A percentile compares a stretch with the other conserved stretches of the same genome.
phyloP scores from a whole-genome alignment of 2,329 filamentous ascomycete genomes.

The Keithomyces neogunnii region DNA sequence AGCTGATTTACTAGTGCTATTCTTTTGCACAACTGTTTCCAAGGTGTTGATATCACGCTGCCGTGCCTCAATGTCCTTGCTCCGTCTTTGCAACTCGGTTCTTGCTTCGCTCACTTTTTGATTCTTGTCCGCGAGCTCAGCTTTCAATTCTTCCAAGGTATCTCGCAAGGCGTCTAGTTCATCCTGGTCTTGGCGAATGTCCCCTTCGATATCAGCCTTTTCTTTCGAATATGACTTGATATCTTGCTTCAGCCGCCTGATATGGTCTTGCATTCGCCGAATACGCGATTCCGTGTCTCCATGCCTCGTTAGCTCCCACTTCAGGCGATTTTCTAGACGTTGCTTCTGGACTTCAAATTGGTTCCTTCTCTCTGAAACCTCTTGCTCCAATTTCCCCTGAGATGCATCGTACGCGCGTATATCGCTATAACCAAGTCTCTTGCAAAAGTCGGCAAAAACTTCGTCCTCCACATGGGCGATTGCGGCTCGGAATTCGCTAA shows the following conservation, averaged over 20 bases:
- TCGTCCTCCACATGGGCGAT: conserved; percentile 81
- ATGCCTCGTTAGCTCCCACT: conserved; percentile 46
- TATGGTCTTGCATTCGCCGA: conserved; percentile 55
- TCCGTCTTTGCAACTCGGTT: conserved; percentile 72
- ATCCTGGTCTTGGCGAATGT: conserved; percentile 63
- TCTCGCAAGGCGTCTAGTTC: conserved; percentile 71
- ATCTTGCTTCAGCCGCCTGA: conserved; percentile 58
- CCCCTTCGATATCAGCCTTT: conserved; percentile 65
- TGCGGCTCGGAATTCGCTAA: conserved; percentile 47
- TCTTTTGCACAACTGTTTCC: conserved; percentile 82
- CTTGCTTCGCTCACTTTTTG: conserved; percentile 73
- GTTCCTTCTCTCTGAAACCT: conserved; percentile 77
- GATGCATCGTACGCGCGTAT: conserved; percentile 91
- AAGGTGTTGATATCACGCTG: conserved; percentile 67
- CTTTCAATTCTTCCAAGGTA: conserved; percentile 59
- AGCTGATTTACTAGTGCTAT: conserved; percentile 74
- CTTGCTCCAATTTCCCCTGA: conserved; percentile 85
- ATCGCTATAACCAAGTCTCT: conserved; percentile 74
- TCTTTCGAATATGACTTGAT: conserved; percentile 63
- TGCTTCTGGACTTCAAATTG: conserved; percentile 81
- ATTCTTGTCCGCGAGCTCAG: conserved; percentile 58
- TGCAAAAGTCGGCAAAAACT: conserved; percentile 79
- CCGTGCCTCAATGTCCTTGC: conserved; percentile 67
- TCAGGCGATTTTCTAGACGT: conserved; percentile 54
- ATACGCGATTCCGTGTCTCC: conserved; percentile 60